Evolutionary conservation across 176 grass and related monocot genomes (phyloP), one percentile per base, ranked within the genome.

Genomic region (Raddia guianensis): DNA sequence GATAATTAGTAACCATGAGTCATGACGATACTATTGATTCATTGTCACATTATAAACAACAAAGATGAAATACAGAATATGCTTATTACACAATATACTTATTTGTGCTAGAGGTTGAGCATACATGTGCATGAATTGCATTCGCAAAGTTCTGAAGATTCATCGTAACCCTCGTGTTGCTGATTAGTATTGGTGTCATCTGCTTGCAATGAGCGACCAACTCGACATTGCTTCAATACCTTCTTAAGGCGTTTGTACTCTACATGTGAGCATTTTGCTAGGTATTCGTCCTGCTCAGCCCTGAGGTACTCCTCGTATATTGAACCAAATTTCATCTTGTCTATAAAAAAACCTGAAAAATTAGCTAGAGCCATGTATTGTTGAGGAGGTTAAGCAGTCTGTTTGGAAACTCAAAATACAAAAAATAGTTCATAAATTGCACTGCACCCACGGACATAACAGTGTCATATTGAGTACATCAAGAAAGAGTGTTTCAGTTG

Each of bases 191-290:
- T 66, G 61, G 34, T 60, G 47, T 20, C 59, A 75, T 90, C 68
- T 70, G 73, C 87, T 74, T 83, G 75, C 20, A 81, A 21, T 67
- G 79, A 77, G 14, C 88, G 88, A 66, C 80, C 86, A 73, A 81
- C 58, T 60, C 82, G 75, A 19, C 91, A 93, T 74, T 42, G 85
- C 88, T 93, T 93, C 79, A 93, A 63, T 20, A 93, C 88, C 75
- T 90, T 93, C 71, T 93, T 93, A 18, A 93, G 88, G 50, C 83
- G 88, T 78, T 90, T 93, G 70, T 93, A 93, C 77, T 93, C 82
- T 20, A 93, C 79, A 68, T 80, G 88, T 34, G 88, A 90, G 82
- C 85, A 93, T 62, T 93, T 88, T 40, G 73, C 70, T 70, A 93
- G 75, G 84, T 86, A 93, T 54, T 69, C 70, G 40, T 88, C 82